These are phyloP conservation scores for Tylopilus vinaceipallidus DNA, from an alignment of 768 basidiomycete genomes.

Conservation along the genomic window DNA sequence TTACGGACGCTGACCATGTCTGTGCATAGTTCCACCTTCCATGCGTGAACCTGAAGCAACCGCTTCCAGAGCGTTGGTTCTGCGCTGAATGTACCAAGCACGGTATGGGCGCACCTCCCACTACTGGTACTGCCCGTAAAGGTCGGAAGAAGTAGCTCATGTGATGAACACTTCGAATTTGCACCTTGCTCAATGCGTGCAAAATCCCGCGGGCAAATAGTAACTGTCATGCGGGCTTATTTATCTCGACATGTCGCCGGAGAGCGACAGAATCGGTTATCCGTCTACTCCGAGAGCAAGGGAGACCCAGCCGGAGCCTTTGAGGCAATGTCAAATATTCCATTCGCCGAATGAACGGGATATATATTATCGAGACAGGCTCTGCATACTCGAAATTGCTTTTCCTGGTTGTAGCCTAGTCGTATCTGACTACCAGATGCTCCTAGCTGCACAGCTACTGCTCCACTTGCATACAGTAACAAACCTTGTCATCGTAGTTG, in stretches of 20 bases:
- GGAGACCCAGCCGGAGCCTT: not conserved
- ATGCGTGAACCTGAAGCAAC: slow-evolving; percentile 56
- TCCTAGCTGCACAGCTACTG: slow-evolving; percentile 2
- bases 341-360: not conserved
- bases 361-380: not conserved
- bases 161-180: not conserved
- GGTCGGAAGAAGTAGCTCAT: slow-evolving; percentile 41
- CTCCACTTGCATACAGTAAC: not conserved
- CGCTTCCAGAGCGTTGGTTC: slow-evolving; percentile 57
- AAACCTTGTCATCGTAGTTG: slow-evolving; percentile 4
- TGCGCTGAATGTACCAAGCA: slow-evolving; percentile 52
- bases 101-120: slow-evolving; percentile 33
- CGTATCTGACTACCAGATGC: not conserved
- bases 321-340: slow-evolving; percentile 1
- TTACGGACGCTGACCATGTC: slow-evolving; percentile 12
- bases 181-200: not conserved
- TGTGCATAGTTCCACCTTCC: slow-evolving; percentile 55
- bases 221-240: not conserved
- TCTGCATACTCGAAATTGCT: not conserved
- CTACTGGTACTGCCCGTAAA: slow-evolving; percentile 33
- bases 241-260: not conserved
- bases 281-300: not conserved
- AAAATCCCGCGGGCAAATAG: not conserved
- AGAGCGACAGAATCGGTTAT: not conserved
- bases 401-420: not conserved